Evolutionary conservation across 768 basidiomycete species (phyloP).

Genomic region (Calocera viscosa): DNA sequence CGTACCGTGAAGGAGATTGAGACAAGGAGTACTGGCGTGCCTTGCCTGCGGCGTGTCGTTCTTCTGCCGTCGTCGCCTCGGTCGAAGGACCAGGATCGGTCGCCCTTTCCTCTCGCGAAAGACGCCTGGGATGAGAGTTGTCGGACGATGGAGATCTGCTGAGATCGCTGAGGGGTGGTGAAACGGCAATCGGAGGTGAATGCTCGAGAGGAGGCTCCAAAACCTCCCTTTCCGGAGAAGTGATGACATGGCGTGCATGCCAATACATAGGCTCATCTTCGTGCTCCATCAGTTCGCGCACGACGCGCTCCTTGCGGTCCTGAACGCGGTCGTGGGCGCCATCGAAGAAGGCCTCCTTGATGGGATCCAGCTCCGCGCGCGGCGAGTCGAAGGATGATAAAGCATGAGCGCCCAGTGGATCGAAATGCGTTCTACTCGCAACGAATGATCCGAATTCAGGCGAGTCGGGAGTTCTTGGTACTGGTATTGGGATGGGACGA

Average conservation of each 20-base stretch:
- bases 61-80: neutral
- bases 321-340: slow-evolving; percentile 45
- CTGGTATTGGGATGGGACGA: neutral
- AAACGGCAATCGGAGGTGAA: neutral
- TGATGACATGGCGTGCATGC: slow-evolving; percentile 19
- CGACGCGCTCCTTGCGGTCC: slow-evolving; percentile 38
- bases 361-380: neutral
- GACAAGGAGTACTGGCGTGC: neutral
- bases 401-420: neutral
- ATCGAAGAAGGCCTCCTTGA: slow-evolving; percentile 39
- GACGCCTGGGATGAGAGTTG: neutral
- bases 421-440: neutral
- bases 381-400: neutral
- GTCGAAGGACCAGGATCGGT: neutral
- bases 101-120: neutral
- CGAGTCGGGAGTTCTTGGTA: neutral
- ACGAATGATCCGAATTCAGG: neutral
- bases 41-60: neutral
- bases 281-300: slow-evolving; percentile 52
- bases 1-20: neutral
- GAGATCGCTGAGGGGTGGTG: neutral
- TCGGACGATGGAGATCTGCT: neutral
- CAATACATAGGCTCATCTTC: slow-evolving; percentile 64
- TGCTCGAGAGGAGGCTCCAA: neutral
- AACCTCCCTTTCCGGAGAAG: neutral